Evolutionary conservation across 441 rosid species (phyloP), one percentile per base, ranked within the genome.

Genomic region (Daphne laureola): DNA sequence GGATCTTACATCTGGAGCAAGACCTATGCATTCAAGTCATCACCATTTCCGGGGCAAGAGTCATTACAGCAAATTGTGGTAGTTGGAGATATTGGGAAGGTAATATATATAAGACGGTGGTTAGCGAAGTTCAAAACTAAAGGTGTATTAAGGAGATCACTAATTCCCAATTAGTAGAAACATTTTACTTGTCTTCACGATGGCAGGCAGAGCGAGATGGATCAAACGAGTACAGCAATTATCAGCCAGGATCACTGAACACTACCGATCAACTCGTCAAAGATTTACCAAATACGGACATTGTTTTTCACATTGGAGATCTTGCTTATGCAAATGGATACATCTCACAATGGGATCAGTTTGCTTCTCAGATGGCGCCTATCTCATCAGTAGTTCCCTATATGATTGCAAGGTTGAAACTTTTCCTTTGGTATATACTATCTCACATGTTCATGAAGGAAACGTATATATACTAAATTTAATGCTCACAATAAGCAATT

Each of bases 41-140:
- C 78, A 26, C 78, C 81, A 16, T 76, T 51, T 64, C 78, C 78
- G 0, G 78, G 81, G 6, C 81, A 72, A 54, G 66, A 67, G 49
- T 76, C 81, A 0, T 54, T 67, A 55, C 81, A 76, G 54, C 73
- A 55, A 13, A 61, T 72, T 41, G 48, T 72, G 13, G 38, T 76
- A 41, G 72, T 76, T 50, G 81, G 81, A 25, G 81, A 76, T 53
- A 67, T 76, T 75, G 81, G 78, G 25, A 76, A 76, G 81, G 78
- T 76, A 49, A 31, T n/a, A n/a, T n/a, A n/a, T n/a, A n/a, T 47
- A 15, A 12, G 13, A 12, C 13, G 43, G 49, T 57, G 16, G 16
- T 5, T 0, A 31, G 38, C 7, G 38, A 8, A 8, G 38, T 6
- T 31, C 0, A 31, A 31, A 6, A 31, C 11, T 8, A 5, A 8